Conservation (phyloP, 2,329 filamentous ascomycete species). For the Nannizziopsis arthrosporioides region DNA sequence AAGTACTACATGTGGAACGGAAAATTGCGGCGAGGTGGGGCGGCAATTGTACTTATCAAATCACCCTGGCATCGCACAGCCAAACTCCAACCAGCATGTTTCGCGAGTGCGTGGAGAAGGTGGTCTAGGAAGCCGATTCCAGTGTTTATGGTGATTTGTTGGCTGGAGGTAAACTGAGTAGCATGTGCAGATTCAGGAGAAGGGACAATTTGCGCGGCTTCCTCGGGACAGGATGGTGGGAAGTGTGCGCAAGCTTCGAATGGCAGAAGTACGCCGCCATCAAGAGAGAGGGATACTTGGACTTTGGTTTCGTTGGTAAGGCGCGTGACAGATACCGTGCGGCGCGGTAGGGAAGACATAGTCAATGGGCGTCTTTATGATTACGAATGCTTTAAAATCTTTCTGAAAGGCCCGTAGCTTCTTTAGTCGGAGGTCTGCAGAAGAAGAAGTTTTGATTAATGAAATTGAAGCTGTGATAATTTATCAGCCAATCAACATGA, state of each 20-base stretch:
- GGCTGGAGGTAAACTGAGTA: constrained; percentile 68
- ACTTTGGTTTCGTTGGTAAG: constrained; percentile 99
- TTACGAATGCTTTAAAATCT: neutral
- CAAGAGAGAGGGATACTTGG: constrained; percentile 80
- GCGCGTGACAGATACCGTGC: constrained; percentile 68
- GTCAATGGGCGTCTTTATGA: neutral
- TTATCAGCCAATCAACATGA: neutral
- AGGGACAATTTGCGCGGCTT: constrained; percentile 37
- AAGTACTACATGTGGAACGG: neutral
- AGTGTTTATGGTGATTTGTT: constrained; percentile 77
- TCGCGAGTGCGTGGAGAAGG: constrained; percentile 93
- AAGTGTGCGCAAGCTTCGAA: constrained; percentile 39
- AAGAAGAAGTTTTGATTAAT: neutral
- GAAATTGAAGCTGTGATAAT: neutral
- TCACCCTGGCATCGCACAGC: constrained; percentile 75
- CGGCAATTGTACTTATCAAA: constrained; percentile 59
- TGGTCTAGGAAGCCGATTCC: constrained; percentile 97
- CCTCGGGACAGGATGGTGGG: constrained; percentile 47
- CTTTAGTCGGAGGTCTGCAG: too few relatives aligned
- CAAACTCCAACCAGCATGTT: constrained; percentile 91
- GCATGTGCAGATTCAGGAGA: constrained; percentile 54
- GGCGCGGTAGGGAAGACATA: constrained; percentile 38
- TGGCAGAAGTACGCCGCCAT: constrained; percentile 57
- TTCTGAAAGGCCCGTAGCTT: neutral
- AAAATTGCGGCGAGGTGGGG: neutral